Evolutionary conservation across 495 filamentous ascomycete genomes (phyloP), one percentile per base, ranked within the genome.

Genomic region (Annulohypoxylon stygium): DNA sequence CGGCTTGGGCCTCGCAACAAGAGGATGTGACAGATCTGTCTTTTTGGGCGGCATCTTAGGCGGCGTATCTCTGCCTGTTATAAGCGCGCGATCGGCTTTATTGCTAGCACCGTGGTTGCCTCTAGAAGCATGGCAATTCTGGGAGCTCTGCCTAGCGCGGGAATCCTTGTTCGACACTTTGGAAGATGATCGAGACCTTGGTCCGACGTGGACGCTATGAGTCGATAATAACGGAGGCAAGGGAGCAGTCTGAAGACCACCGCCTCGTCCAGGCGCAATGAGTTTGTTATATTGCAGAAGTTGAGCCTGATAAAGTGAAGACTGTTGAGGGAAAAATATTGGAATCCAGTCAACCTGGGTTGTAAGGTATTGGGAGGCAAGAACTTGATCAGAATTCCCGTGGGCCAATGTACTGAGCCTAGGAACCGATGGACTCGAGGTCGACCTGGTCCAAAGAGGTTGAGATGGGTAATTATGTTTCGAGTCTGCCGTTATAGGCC

Each of bases 101-200:
- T 83, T 83, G 65, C 83, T 83, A 61, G 78, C 80, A 76, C 76
- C 78, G 64, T 81, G 81, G 37, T 80, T 78, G 68, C 81, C 75
- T 80, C 85, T 87, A 87, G 83, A 87, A 86, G 86, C 87, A 89
- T 89, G 86, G 84, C 87, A 84, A 81, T 78, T 85, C 78, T 84
- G 84, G 66, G 74, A 76, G 78, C 76, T 69, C 76, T 81, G 73
- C 68, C 81, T 78, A 50, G 79, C 72, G 75, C 82, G 80, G 51
- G 76, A 71, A 64, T 88, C 81, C 74, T 85, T 86, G 79, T 78
- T 82, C 66, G 83, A 86, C 81, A 83, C 83, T 71, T 86, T 86
- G 73, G 85, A 85, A 57, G 82, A 82, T 16, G 87, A 87, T 45
- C 84, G 79, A 68, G 85, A 83, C 65, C 86, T 78, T 61, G 84